These are phyloP conservation scores for Petunia axillaris DNA, from an alignment of 257 asterid genomes.

Conservation along the genomic window DNA sequence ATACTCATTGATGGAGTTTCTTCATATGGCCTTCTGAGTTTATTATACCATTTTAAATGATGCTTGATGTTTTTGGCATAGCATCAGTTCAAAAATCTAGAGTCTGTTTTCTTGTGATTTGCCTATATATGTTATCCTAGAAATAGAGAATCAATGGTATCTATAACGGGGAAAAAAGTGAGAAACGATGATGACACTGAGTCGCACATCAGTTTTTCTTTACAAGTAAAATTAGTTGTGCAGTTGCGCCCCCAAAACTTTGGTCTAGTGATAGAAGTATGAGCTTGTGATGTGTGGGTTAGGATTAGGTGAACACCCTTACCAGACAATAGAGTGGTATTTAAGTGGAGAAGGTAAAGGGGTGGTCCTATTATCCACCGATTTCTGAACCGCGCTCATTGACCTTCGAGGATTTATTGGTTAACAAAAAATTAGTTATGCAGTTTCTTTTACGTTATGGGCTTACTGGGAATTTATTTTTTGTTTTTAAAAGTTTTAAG, in stretches of 20 bases:
- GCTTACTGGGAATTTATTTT: not conserved
- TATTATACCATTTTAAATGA: not conserved
- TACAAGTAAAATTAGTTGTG: not conserved
- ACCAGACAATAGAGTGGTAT: too few relatives aligned
- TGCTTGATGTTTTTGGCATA: not conserved
- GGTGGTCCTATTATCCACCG: too few relatives aligned
- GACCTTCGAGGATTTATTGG: too few relatives aligned
- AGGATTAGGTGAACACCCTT: too few relatives aligned
- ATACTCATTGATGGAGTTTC: slow-evolving; percentile 5
- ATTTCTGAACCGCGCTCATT: too few relatives aligned
- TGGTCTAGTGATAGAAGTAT: too few relatives aligned
- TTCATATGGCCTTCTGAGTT: not conserved
- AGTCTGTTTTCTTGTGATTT: not conserved
- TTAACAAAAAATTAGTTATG: not conserved
- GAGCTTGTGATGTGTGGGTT: too few relatives aligned
- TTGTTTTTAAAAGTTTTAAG: not conserved
- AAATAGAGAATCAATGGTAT: not conserved
- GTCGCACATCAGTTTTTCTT: not conserved
- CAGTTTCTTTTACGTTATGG: not conserved
- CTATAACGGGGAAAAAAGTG: not conserved
- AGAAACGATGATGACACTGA: not conserved
- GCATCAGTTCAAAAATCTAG: not conserved
- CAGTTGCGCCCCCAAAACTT: not conserved
- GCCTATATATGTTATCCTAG: not conserved
- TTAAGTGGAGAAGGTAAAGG: too few relatives aligned